Conservation (phyloP, 495 filamentous ascomycete species). For the Tuber magnatum region DNA sequence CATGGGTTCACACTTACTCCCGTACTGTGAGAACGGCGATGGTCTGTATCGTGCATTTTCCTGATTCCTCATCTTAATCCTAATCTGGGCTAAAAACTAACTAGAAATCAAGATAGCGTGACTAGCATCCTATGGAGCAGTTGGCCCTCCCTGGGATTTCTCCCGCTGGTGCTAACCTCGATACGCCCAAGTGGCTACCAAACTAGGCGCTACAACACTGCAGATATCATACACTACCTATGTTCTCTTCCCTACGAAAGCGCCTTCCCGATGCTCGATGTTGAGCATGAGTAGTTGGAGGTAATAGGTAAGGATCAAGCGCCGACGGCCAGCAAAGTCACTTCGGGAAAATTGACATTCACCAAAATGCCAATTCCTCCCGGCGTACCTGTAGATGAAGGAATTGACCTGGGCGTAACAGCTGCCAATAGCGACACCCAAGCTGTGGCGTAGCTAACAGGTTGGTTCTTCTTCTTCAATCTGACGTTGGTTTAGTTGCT, state of each 20-base stretch:
- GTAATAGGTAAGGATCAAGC: conserved; percentile 50
- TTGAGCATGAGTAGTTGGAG: conserved; percentile 42
- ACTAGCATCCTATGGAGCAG: conserved; percentile 47
- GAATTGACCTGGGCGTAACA: conserved; percentile 44
- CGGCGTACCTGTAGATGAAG: conserved; percentile 50
- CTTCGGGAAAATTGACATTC: conserved; percentile 43
- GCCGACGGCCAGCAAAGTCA: conserved; percentile 42
- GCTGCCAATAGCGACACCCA: conserved; percentile 47
- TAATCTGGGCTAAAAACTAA: neutral
- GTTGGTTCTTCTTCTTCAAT: conserved; percentile 22
- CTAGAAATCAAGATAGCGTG: conserved; percentile 39
- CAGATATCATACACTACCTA: conserved; percentile 47
- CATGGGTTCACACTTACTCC: conserved; percentile 49
- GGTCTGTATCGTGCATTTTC: conserved; percentile 42
- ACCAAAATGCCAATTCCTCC: conserved; percentile 49
- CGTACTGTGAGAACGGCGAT: conserved; percentile 48
- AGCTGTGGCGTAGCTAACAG: conserved; percentile 46
- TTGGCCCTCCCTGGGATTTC: conserved; percentile 40
- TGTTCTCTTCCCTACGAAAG: conserved; percentile 46
- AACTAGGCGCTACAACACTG: conserved; percentile 40
- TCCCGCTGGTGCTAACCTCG: conserved; percentile 42
- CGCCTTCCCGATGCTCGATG: conserved; percentile 45
- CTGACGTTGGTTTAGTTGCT: no score
- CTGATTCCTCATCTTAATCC: neutral
- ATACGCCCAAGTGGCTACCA: conserved; percentile 44